Base-by-base conservation (phyloP, 139 green algal species). In the Raphidocelis subcapitata region DNA sequence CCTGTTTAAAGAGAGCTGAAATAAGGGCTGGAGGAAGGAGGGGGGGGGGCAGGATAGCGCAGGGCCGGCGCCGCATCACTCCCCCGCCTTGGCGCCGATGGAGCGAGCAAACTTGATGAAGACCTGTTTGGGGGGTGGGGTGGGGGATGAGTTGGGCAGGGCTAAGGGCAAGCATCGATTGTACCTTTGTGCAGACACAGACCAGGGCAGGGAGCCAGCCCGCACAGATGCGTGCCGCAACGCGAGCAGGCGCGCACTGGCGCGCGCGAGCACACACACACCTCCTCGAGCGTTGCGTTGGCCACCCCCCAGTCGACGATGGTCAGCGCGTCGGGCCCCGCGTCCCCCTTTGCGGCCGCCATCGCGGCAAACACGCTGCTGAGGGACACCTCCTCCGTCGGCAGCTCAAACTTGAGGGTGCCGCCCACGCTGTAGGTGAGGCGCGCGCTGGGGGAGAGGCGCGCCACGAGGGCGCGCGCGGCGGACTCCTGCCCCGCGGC, bases 241-340 rank as follows among this genome's bases (percentile, higher is more conserved):
- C n/a, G n/a, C n/a, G n/a, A n/a, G n/a, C n/a, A n/a, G n/a, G n/a
- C n/a, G n/a, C n/a, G n/a, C n/a, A n/a, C n/a, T 86, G 69, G 92
- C 93, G n/a, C n/a, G n/a, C n/a, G n/a, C n/a, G n/a, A n/a, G n/a
- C n/a, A n/a, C n/a, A n/a, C n/a, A n/a, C n/a, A n/a, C 15, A 97
- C 92, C 67, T 98, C 93, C 79, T 98, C 94, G 61, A 97, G 88
- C 21, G 89, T 96, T 5, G 91, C 94, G 66, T 95, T 96, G 69
- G 85, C 82, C 23, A 97, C 85, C 15, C 87, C 92, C 93, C 93
- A 97, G 62, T 97, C 93, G 32, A 92, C 51, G 57, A 97, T 69
- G 1, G 76, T 32, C 44, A 75, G 44, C 12, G 68, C 67, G 31
- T 62, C 55, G 35, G 64, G 63, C n/a, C 76, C 65, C 8, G 44